Conservation (phyloP, 768 basidiomycete genomes). For the Mycena venus region DNA sequence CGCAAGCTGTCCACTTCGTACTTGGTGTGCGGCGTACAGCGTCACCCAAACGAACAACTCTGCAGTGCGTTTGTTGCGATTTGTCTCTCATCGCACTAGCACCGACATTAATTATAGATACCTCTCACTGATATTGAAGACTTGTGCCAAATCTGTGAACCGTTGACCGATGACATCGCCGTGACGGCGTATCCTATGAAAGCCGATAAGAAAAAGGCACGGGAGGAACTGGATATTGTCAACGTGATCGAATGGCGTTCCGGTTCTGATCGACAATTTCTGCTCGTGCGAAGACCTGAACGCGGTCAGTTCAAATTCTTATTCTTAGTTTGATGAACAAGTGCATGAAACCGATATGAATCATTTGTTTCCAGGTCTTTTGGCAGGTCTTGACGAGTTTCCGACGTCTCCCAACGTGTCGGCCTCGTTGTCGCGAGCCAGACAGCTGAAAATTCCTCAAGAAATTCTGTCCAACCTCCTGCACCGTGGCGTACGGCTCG, state of each 20-base stretch:
- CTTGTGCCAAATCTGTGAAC: slow-evolving; percentile 76
- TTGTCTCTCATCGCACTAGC: background rate
- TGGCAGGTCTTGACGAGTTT: slow-evolving; percentile 93
- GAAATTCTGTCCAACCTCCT: slow-evolving; percentile 57
- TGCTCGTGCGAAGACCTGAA: slow-evolving; percentile 87
- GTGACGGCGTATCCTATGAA: slow-evolving; percentile 93
- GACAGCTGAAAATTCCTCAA: slow-evolving; percentile 48
- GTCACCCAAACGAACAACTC: slow-evolving; percentile 4
- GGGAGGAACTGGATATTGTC: slow-evolving; percentile 89
- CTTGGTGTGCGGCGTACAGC: slow-evolving; percentile 77
- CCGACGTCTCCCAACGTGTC: slow-evolving; percentile 74
- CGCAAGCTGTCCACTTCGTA: slow-evolving; percentile 74
- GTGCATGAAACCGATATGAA: background rate
- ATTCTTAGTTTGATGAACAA: background rate
- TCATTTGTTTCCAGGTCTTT: slow-evolving; percentile 69
- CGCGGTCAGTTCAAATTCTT: slow-evolving; percentile 80
- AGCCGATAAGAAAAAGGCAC: slow-evolving; percentile 81
- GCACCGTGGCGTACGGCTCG: slow-evolving; percentile 39
- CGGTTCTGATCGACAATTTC: slow-evolving; percentile 64
- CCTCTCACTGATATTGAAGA: slow-evolving; percentile 80
- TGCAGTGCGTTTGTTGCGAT: slow-evolving; percentile 16
- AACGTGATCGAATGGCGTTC: slow-evolving; percentile 87
- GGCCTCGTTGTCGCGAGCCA: slow-evolving; percentile 52
- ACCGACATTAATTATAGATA: slow-evolving; percentile 2
- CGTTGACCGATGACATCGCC: slow-evolving; percentile 51